phyloP scores from a whole-genome alignment of 805 yeast species.

The Middelhovenomyces tepae region DNA sequence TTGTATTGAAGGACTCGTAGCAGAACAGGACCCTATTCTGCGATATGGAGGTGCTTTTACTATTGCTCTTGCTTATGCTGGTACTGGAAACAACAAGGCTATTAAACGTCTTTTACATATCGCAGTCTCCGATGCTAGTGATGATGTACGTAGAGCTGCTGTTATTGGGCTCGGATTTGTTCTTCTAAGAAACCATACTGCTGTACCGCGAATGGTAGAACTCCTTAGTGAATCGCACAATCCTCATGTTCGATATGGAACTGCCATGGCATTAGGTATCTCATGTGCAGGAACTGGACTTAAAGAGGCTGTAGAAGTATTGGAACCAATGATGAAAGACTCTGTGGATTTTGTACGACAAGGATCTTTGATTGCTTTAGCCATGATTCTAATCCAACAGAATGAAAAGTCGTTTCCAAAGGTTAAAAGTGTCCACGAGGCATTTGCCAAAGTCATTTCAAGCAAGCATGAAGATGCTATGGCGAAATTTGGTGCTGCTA shows the following conservation, averaged over 20 bases:
- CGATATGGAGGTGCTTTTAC: constrained; percentile 96
- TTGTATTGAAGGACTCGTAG: constrained; percentile 54
- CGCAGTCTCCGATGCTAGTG: constrained; percentile 95
- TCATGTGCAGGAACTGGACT: constrained; percentile 94
- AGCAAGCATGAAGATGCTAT: constrained; percentile 93
- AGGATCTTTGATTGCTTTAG: constrained; percentile 87
- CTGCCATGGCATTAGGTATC: constrained; percentile 94
- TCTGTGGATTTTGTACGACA: constrained; percentile 96
- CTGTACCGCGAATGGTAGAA: constrained; percentile 93
- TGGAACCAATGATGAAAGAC: constrained; percentile 88
- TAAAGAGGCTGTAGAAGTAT: constrained; percentile 79
- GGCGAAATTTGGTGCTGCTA: constrained; percentile 95
- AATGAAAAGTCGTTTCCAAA: constrained; percentile 77
- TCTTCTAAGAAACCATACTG: constrained; percentile 78
- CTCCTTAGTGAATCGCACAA: constrained; percentile 88
- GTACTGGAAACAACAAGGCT: constrained; percentile 86
- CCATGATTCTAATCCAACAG: constrained; percentile 83
- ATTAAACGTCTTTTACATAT: constrained; percentile 77
- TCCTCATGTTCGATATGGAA: constrained; percentile 97
- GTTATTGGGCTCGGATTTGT: constrained; percentile 88
- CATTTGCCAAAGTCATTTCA: constrained; percentile 63
- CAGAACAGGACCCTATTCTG: constrained; percentile 70
- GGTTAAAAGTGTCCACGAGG: constrained; percentile 67
- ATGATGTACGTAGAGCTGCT: constrained; percentile 94
- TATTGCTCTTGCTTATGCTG: constrained; percentile 91